Base-by-base conservation (phyloP, 306 rosid species). In the Oxytropis ochrocephala region DNA sequence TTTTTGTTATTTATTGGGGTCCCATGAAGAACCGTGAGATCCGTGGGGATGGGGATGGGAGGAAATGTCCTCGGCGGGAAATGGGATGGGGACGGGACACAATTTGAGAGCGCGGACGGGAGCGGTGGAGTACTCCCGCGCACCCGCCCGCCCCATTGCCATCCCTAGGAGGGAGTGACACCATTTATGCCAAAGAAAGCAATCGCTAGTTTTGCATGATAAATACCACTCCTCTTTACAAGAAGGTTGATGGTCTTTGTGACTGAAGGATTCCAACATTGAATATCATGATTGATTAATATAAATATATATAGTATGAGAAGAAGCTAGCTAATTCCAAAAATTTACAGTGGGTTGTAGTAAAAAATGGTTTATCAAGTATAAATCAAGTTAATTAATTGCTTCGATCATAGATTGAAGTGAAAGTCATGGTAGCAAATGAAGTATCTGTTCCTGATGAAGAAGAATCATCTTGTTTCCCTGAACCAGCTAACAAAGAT, bases 401-500 rank as follows among this genome's bases (percentile, higher is more conserved):
- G 50, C 41, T 49, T 59, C 80, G 27, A 63, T 85, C 96, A 75
- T 69, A 81, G 8, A 76, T 68, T 59, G 75, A 61, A 24, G 75
- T 59, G 80, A 76, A 68, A 27, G 91, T 85, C 89, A 89, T 89
- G 59, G 90, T 76, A 68, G 85, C 90, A 74, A 48, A 5, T 54
- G 95, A 84, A 49, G 73, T 52, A 24, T 46, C 1, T 16, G 52
- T 72, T 58, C 52, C 90, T 1, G 79, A 79, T 12, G 83, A 81
- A 21, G 85, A 80, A 18, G 86, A 83, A 52, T 76, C 74, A 12
- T 17, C 53, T 52, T 57, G 76, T 48, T 76, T 86, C 47, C 80
- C 76, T 5, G 58, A 69, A 57, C 65, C 73, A 44, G 71, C 52
- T 39, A 78, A 59, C 42, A 17, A 6, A 70, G 87, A 67, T 53